Evolutionary conservation across 441 rosid species (phyloP).

Genomic region (Flueggea neowawraea): DNA sequence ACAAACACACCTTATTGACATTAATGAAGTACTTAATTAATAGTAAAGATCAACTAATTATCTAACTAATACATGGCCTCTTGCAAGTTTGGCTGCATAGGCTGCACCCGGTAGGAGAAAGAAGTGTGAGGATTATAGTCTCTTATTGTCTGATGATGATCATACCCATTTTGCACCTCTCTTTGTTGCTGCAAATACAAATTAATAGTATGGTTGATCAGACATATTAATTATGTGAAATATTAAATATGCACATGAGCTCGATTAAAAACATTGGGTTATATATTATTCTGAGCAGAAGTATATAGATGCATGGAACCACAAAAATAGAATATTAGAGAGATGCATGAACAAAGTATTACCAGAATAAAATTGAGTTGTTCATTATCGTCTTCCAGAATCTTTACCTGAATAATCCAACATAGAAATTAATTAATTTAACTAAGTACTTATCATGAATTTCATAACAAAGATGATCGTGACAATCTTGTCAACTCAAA

Average conservation of each 20-base stretch:
- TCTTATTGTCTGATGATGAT: no score
- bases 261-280: no score
- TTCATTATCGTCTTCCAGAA: constrained; percentile 49
- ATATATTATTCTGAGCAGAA: neutral
- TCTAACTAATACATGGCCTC: constrained; percentile 11
- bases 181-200: neutral
- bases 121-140: constrained; percentile 33
- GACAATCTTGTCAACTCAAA: neutral
- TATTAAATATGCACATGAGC: no score
- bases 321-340: neutral
- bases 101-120: constrained; percentile 61
- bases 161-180: constrained; percentile 19
- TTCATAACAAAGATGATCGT: neutral
- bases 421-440: neutral
- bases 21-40: no score
- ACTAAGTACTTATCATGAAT: no score
- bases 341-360: constrained; percentile 2
- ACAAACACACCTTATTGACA: no score
- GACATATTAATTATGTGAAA: no score
- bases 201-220: neutral
- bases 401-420: constrained; percentile 34
- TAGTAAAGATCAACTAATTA: no score
- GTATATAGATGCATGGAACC: neutral
- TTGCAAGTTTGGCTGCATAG: constrained; percentile 80
- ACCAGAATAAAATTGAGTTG: constrained; percentile 52